A percentile compares a stretch with the other conserved stretches of the same genome.
Conservation (phyloP, 1,139 yeast genomes). For the Protomyces inundatus region DNA sequence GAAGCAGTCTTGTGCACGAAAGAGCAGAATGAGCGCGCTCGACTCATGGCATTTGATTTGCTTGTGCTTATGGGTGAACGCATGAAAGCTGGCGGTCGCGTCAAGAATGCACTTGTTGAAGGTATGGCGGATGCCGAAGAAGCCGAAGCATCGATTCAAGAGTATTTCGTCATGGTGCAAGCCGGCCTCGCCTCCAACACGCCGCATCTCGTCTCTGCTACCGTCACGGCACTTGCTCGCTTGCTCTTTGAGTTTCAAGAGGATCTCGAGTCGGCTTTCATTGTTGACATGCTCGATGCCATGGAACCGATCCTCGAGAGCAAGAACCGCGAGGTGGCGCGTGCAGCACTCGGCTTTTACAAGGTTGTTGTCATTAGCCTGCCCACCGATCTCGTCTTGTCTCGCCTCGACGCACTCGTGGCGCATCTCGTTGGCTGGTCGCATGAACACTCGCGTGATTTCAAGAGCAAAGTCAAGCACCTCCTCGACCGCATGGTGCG, state of each 20-base stretch:
- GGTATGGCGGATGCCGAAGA: conserved; percentile 57
- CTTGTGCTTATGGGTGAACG: conserved; percentile 75
- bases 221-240: conserved; percentile 85
- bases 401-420: conserved; percentile 61
- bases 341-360: conserved; percentile 88
- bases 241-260: conserved; percentile 70
- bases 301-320: conserved; percentile 86
- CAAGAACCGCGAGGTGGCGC: conserved; percentile 86
- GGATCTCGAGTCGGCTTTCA: conserved; percentile 43
- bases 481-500: conserved; percentile 85
- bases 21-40: conserved; percentile 85
- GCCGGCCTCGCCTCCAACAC: conserved; percentile 94
- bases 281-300: conserved; percentile 74
- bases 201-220: conserved; percentile 93
- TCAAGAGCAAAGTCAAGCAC: conserved; percentile 87
- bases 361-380: conserved; percentile 82
- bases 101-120: conserved; percentile 51
- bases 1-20: conserved; percentile 91
- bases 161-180: conserved; percentile 85
- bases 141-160: conserved; percentile 65
- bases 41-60: conserved; percentile 72
- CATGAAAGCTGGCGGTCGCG: conserved; percentile 66
- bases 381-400: conserved; percentile 71
- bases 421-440: conserved; percentile 82
- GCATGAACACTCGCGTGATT: conserved; percentile 91